A percentile compares a stretch with the other conserved stretches of the same genome.
Conservation (phyloP, 805 yeast species). For the Saccharomycopsis oosterbeekiorum region DNA sequence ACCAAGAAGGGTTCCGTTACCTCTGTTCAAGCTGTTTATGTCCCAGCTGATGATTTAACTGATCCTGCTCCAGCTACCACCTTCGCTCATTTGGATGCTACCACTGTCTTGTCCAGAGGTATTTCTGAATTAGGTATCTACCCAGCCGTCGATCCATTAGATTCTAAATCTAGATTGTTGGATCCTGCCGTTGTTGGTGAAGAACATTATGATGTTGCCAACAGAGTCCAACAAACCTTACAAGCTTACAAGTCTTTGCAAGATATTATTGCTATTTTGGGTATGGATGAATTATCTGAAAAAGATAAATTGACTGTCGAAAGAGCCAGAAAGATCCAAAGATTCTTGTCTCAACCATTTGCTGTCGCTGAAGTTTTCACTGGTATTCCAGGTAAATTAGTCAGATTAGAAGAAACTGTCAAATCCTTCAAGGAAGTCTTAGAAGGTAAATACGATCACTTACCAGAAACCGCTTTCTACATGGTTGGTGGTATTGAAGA, state of each 20-base stretch:
- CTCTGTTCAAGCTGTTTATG: slow-evolving; percentile 99
- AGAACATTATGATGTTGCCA: slow-evolving; percentile 96
- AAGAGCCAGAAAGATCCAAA: slow-evolving; percentile 99
- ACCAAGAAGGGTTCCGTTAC: slow-evolving; percentile 99
- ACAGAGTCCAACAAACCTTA: slow-evolving; percentile 93
- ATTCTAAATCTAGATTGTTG: slow-evolving; percentile 96
- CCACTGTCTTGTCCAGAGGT: slow-evolving; percentile 99
- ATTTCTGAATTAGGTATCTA: slow-evolving; percentile 99
- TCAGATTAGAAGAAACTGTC: slow-evolving; percentile 91
- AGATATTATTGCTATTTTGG: slow-evolving; percentile 99
- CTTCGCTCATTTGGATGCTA: slow-evolving; percentile 99
- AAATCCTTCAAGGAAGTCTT: slow-evolving; percentile 92
- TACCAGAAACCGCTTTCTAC: slow-evolving; percentile 99
- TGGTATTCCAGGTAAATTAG: slow-evolving; percentile 97
- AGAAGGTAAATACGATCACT: slow-evolving; percentile 96
- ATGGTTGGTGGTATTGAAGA: slow-evolving; percentile 99
- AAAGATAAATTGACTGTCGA: slow-evolving; percentile 97
- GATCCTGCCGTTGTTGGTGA: slow-evolving; percentile 96
- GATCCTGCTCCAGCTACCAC: slow-evolving; percentile 99
- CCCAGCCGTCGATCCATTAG: slow-evolving; percentile 99
- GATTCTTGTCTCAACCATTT: slow-evolving; percentile 99
- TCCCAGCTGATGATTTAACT: slow-evolving; percentile 99
- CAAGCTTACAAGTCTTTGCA: slow-evolving; percentile 99
- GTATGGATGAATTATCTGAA: slow-evolving; percentile 99
- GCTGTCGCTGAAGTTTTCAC: slow-evolving; percentile 99